phyloP scores from a whole-genome alignment of 768 basidiomycete genomes.

The Neoboletus brunneissimus region DNA sequence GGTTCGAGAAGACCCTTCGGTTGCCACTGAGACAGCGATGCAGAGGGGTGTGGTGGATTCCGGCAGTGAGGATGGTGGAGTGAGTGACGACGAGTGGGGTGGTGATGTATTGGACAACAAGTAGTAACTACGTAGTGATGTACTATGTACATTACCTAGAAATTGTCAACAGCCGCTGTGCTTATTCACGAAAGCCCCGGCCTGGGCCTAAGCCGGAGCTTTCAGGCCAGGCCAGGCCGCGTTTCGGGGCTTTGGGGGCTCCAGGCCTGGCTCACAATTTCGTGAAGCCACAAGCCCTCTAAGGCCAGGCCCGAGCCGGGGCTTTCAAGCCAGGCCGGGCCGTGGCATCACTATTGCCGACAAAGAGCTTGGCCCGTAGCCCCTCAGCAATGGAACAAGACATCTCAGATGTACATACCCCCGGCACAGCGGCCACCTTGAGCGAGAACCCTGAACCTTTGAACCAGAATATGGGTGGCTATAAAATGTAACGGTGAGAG shows the following conservation, averaged over 20 bases:
- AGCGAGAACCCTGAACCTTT: no score
- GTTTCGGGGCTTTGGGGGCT: not conserved
- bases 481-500: no score
- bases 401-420: no score
- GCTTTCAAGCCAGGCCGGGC: not conserved
- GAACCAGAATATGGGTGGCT: no score
- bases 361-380: no score
- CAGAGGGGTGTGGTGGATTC: not conserved
- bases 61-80: not conserved
- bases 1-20: not conserved
- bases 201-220: not conserved
- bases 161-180: not conserved
- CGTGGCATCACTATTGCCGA: no score
- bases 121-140: not conserved
- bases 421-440: no score
- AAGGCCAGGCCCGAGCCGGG: not conserved
- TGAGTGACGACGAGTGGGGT: conserved; percentile 4
- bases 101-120: not conserved
- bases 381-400: no score
- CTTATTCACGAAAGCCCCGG: not conserved
- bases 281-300: not conserved
- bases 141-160: not conserved
- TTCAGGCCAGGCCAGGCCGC: not conserved
- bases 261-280: not conserved
- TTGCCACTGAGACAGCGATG: not conserved